A percentile compares a stretch with the other conserved stretches of the same genome.
Conservation (phyloP, 1,139 yeast species). For the Candida neerlandica region DNA sequence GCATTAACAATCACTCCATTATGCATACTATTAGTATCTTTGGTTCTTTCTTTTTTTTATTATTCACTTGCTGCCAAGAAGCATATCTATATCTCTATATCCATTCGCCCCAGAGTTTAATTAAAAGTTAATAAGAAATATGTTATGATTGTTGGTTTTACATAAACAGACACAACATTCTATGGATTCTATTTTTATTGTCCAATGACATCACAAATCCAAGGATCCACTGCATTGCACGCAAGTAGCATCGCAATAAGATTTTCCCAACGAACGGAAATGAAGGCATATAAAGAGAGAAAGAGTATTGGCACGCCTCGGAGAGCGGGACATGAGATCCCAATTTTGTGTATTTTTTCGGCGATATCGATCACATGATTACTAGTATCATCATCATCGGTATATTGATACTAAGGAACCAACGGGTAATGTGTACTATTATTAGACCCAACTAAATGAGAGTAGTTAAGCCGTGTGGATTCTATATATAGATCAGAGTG, state of each 20-base stretch:
- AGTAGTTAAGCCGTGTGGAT: not conserved
- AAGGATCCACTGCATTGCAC: not conserved
- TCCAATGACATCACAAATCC: not conserved
- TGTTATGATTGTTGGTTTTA: no score
- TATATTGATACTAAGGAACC: no score
- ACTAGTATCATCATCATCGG: not conserved
- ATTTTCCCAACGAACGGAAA: not conserved
- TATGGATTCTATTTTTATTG: not conserved
- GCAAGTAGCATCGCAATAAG: not conserved
- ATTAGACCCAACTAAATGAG: not conserved
- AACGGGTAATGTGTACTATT: not conserved
- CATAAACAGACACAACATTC: not conserved
- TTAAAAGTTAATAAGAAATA: no score
- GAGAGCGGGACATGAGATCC: no score
- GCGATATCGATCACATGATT: not conserved
- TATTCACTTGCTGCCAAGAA: not conserved
- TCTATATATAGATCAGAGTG: not conserved
- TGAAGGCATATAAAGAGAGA: not conserved
- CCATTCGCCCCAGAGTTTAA: no score
- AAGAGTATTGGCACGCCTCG: not conserved
- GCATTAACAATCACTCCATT: constrained; percentile 3
- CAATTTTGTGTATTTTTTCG: not conserved
- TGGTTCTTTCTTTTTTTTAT: not conserved
- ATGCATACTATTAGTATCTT: not conserved
- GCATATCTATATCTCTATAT: not conserved